A percentile compares a stretch with the other conserved stretches of the same genome.
Evolutionary conservation across 108 stramenopile species (phyloP).

Genomic region (Aurantiochytrium sp.): DNA sequence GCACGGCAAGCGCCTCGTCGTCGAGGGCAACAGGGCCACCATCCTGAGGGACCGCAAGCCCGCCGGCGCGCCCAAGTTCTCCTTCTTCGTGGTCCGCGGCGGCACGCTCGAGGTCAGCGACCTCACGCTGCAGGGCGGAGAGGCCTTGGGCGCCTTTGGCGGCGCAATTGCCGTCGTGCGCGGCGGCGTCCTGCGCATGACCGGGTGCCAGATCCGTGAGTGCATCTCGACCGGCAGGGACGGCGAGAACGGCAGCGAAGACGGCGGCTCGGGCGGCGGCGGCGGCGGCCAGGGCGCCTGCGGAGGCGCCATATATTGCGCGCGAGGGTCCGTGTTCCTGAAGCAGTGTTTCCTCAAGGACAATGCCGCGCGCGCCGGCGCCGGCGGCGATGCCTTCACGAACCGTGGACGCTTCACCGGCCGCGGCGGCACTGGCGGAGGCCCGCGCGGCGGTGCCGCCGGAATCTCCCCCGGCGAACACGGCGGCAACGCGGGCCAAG

Average conservation of each 20-base stretch:
- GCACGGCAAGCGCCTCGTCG: too few species aligned
- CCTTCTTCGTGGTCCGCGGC: too few species aligned
- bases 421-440: background rate
- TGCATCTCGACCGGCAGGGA: background rate
- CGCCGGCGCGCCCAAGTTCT: too few species aligned
- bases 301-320: constrained; percentile 17
- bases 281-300: constrained; percentile 16
- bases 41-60: too few species aligned
- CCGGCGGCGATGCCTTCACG: background rate
- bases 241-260: background rate
- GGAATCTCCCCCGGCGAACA: background rate
- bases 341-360: background rate
- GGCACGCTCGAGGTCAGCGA: too few species aligned
- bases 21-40: too few species aligned
- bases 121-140: too few species aligned
- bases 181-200: background rate
- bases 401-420: background rate
- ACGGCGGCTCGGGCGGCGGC: background rate
- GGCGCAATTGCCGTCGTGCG: background rate
- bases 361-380: background rate
- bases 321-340: background rate
- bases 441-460: background rate
- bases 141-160: background rate
- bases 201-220: background rate
- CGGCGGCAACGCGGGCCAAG: background rate